Conservation (phyloP, 2,329 filamentous ascomycete species). For the Alternaria novae-zelandiae region DNA sequence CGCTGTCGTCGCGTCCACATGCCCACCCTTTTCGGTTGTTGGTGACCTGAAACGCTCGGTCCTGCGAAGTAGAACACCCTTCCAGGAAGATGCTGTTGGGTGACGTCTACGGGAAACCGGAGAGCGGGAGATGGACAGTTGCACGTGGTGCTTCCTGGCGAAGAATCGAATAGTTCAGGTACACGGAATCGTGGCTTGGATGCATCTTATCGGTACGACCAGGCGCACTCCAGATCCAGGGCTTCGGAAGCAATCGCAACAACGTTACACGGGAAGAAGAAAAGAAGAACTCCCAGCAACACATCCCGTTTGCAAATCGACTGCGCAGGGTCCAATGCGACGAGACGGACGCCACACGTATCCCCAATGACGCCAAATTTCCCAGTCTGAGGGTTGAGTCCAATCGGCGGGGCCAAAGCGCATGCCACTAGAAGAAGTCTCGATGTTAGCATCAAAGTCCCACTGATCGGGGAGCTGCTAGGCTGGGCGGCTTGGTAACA, state of each 20-base stretch:
- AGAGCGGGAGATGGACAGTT: background rate
- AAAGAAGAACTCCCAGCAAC: background rate
- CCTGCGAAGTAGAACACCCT: background rate
- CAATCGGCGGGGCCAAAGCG: slow-evolving; percentile 4
- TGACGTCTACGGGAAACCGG: background rate
- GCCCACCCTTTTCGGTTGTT: background rate
- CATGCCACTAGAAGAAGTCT: slow-evolving; percentile 2
- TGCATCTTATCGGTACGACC: background rate
- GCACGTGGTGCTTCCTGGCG: background rate
- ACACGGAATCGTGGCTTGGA: background rate
- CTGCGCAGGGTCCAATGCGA: background rate
- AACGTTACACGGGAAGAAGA: slow-evolving; percentile 2
- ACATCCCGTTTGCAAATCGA: background rate
- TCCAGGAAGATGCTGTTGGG: background rate
- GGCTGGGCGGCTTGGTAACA: background rate
- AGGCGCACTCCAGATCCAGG: background rate
- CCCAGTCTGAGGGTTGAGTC: background rate
- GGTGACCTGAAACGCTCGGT: background rate
- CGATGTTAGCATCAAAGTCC: background rate
- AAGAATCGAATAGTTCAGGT: background rate
- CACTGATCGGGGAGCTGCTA: background rate
- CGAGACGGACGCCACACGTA: background rate
- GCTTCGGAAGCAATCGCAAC: background rate
- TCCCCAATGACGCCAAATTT: background rate
- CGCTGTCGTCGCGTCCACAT: slow-evolving; percentile 2